Evolutionary conservation across 2,329 filamentous ascomycete genomes (phyloP), one percentile per base, ranked within the genome.

Genomic region (Xylaria sp.): DNA sequence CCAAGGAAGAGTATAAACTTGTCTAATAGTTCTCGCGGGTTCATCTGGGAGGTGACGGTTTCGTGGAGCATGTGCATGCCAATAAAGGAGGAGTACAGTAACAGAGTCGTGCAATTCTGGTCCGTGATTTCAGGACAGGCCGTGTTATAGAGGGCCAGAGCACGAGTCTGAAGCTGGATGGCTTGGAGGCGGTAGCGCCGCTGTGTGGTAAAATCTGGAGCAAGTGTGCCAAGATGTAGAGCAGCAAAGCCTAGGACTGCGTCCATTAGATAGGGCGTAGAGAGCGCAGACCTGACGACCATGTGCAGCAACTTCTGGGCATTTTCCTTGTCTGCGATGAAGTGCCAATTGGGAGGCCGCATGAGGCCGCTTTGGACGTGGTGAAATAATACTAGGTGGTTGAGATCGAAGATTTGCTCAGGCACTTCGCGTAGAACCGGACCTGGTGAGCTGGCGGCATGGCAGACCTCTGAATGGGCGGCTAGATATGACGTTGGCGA

Each of bases 131-230:
- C 60, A 18, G 60, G 60, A 29, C 35, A 21, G 2, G 60, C 35
- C 1, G 60, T 25, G 50, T 63, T 54, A 35, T 63, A 63, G 29
- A 63, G 60, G 5, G 50, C 37, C 23, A 63, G 16, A 8, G 60
- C 60, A 25, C 60, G 60, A 21, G 48, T 63, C 50, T 63, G 60
- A 23, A 63, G 60, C 5, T 63, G 48, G 13, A 63, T 23, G 23
- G 60, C 60, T 47, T 63, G 60, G 35, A 55, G 50, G 35, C 50
- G 60, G 60, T 63, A 63, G 32, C 47, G 60, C 35, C 32, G 48
- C 37, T 48, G 60, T 18, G 5, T 35, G 12, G 16, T 23, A 23
- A n/a, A 13, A 55, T 54, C 25, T 21, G 50, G 48, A 54, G 60
- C 23, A 13, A 55, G 9, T 25, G 55, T 37, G 25, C 60, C 47